Evolutionary conservation across 345 rosid genomes (phyloP).

Genomic region (Pugionium dolabratum): DNA sequence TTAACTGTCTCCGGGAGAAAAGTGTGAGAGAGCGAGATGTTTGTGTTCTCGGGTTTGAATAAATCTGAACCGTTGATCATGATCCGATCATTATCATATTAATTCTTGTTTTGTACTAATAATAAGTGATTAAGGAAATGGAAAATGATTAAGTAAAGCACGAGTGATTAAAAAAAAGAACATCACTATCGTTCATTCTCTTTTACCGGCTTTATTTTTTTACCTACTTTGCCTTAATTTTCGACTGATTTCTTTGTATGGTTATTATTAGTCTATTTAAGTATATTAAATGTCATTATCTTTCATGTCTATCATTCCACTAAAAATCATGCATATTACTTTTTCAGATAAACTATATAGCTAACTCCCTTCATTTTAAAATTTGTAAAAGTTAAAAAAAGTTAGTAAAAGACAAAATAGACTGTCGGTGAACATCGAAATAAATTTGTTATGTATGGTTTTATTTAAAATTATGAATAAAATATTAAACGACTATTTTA

Average conservation of each 20-base stretch:
- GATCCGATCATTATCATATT: not conserved
- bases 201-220: too few species aligned
- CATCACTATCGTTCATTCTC: too few species aligned
- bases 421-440: not conserved
- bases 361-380: not conserved
- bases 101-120: too few species aligned
- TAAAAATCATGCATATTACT: conserved; percentile 29
- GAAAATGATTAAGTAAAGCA: conserved; percentile 1
- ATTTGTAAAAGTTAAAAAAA: too few species aligned
- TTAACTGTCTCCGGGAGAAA: conserved; percentile 47
- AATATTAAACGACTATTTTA: too few species aligned
- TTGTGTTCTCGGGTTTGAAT: conserved; percentile 42
- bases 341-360: not conserved
- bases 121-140: not conserved
- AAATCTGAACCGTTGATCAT: conserved; percentile 38
- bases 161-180: conserved; percentile 15
- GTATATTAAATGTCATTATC: conserved; percentile 15
- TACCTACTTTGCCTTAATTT: too few species aligned
- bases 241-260: too few species aligned
- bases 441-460: too few species aligned
- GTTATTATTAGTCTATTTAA: too few species aligned
- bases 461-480: too few species aligned
- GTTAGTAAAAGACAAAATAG: not conserved
- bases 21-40: conserved; percentile 38
- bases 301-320: conserved; percentile 4